These are phyloP conservation scores for Brettanomyces naardenensis DNA, from an alignment of 805 yeast genomes.

Conservation along the genomic window DNA sequence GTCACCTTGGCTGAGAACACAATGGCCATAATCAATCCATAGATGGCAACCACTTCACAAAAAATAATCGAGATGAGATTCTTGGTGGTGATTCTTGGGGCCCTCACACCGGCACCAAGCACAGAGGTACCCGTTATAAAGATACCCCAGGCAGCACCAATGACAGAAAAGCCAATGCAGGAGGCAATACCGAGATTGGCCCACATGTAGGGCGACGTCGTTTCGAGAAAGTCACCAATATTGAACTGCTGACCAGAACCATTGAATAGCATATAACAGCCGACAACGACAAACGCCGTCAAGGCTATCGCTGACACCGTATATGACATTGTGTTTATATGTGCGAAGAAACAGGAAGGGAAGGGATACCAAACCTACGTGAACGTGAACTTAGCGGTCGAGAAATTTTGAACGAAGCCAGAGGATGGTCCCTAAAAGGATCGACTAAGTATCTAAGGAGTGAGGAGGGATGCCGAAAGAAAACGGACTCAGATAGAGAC, in stretches of 20 bases:
- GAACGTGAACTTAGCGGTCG: too few species aligned
- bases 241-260: conserved; percentile 90
- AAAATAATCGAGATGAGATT: conserved; percentile 93
- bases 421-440: too few species aligned
- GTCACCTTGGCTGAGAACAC: conserved; percentile 87
- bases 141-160: conserved; percentile 99
- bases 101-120: conserved; percentile 96
- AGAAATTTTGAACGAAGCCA: too few species aligned
- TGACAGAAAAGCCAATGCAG: conserved; percentile 90
- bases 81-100: conserved; percentile 96
- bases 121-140: conserved; percentile 92
- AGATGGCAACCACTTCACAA: conserved; percentile 98
- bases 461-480: too few species aligned
- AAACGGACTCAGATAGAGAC: too few species aligned
- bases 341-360: not conserved
- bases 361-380: not conserved
- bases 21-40: conserved; percentile 95
- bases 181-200: conserved; percentile 82
- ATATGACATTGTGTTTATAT: not conserved
- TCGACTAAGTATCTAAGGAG: too few species aligned
- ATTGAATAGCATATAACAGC: conserved; percentile 61
- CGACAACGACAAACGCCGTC: not conserved
- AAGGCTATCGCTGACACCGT: not conserved
- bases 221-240: conserved; percentile 77
- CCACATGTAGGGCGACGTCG: conserved; percentile 96